phyloP scores from a whole-genome alignment of 192 early-diverging fungal genomes.

The Coemansia sp. region DNA sequence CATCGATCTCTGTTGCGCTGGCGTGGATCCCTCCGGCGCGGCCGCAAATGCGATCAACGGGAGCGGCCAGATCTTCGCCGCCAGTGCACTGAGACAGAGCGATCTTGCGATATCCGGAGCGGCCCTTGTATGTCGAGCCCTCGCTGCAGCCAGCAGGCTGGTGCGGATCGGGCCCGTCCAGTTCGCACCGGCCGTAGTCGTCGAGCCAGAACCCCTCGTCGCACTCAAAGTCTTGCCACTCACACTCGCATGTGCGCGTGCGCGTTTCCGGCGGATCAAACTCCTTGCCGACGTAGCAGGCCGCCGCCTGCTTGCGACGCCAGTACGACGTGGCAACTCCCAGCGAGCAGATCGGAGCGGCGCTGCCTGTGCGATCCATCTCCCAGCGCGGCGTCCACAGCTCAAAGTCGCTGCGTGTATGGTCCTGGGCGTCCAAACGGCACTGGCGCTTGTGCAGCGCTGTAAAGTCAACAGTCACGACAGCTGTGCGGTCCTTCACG shows the following conservation, averaged over 20 bases:
- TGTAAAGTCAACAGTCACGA: slow-evolving; percentile 68
- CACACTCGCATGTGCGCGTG: slow-evolving; percentile 71
- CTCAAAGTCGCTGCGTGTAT: slow-evolving; percentile 83
- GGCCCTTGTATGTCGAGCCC: slow-evolving; percentile 67
- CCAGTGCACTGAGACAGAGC: slow-evolving; percentile 74
- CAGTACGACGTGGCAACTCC: slow-evolving; percentile 68
- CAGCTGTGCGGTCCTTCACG: slow-evolving; percentile 23
- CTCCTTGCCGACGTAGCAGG: slow-evolving; percentile 71
- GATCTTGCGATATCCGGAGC: slow-evolving; percentile 83
- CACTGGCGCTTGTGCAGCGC: slow-evolving; percentile 52
- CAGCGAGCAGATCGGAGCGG: slow-evolving; percentile 65
- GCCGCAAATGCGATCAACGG: slow-evolving; percentile 73
- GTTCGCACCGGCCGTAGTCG: slow-evolving; percentile 65
- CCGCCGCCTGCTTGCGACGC: slow-evolving; percentile 70
- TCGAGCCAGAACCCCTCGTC: slow-evolving; percentile 81
- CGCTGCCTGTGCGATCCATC: slow-evolving; percentile 44
- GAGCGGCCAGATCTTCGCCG: slow-evolving; percentile 65
- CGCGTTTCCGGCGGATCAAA: slow-evolving; percentile 60
- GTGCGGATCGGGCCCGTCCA: slow-evolving; percentile 73
- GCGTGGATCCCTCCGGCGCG: slow-evolving; percentile 47
- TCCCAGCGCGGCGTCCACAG: slow-evolving; percentile 68
- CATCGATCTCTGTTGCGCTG: slow-evolving; percentile 33
- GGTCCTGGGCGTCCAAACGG: slow-evolving; percentile 52
- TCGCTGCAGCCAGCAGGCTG: slow-evolving; percentile 71
- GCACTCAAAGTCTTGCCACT: slow-evolving; percentile 84